Base-by-base conservation (phyloP, 306 rosid genomes). In the Fragaria ananassa region DNA sequence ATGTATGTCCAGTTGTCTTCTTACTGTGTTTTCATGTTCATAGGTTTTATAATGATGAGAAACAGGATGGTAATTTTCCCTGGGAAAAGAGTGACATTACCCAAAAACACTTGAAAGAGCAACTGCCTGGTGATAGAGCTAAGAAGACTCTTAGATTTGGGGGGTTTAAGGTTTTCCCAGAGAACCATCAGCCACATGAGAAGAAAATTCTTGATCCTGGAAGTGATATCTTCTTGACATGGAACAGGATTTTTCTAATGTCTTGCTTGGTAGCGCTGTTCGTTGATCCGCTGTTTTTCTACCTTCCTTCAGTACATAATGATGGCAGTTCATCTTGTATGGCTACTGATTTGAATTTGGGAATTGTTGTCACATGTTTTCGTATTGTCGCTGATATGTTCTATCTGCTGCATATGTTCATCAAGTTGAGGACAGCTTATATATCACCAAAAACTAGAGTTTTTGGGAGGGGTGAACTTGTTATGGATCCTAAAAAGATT, bases 401-500 rank as follows among this genome's bases (percentile, higher is more conserved):
- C 81, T 94, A 91, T 79, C 68, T 90, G 74, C 60, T 92, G 53
- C 89, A 94, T 81, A 82, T 92, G 82, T 66, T 71, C 79, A 78
- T 94, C 8, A 94, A 92, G 89, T 92, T 88, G 71, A 87, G 98
- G 80, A 90, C 92, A 4, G 96, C 98, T 58, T 94, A 86, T 78
- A 85, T 91, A 18, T 83, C 96, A 1, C 97, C 96, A 2, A 86
- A 89, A 76, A 90, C 98, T 37, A 90, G 98, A 87, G 87, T 92
- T 64, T 92, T 91, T 72, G 98, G 98, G 6, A 89, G 85, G 74
- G 98, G 98, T 21, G 98, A 94, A 74, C 94, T 94, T 65, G 97
- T 94, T 72, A 88, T 80, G 87, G 95, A 91, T 87, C 89, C 86
- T 0, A 74, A 75, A 47, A 76, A 79, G 84, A 94, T 94, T 74